phyloP scores from a whole-genome alignment of 2,329 filamentous ascomycete species.

The Diaporthe australafricana region DNA sequence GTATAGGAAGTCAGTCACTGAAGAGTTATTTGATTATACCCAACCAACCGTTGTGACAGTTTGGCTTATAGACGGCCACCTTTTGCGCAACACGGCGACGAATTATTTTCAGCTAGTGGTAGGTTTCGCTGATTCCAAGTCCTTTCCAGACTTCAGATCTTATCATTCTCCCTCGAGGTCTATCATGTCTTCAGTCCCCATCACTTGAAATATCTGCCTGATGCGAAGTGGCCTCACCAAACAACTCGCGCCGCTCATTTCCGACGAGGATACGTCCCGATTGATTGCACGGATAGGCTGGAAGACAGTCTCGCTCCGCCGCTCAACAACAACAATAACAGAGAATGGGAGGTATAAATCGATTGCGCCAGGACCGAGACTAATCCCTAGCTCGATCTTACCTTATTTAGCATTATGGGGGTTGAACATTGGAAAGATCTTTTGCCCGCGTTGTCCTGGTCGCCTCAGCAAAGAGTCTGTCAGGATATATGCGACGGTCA shows the following conservation, averaged over 20 bases:
- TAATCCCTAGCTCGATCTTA: not conserved
- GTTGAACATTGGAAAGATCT: not conserved
- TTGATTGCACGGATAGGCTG: not conserved
- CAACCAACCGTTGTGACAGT: no score
- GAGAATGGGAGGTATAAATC: not conserved
- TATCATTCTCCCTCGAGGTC: no score
- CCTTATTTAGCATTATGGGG: not conserved
- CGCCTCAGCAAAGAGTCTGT: slow-evolving; percentile 13
- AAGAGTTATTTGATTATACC: no score
- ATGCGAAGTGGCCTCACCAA: not conserved
- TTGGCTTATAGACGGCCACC: no score
- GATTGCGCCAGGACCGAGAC: not conserved
- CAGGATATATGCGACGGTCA: slow-evolving; percentile 28
- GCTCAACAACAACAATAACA: not conserved
- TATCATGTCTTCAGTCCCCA: no score
- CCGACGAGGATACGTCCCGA: not conserved
- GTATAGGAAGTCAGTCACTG: no score
- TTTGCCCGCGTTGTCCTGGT: not conserved
- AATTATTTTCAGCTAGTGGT: no score
- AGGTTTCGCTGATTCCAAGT: no score
- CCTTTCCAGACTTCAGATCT: no score
- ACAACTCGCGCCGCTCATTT: not conserved
- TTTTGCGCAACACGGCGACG: no score
- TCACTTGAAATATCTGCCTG: no score
- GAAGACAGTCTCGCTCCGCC: not conserved